These are phyloP conservation scores for Coniochaeta sp. DNA, from an alignment of 2,329 filamentous ascomycete species.

Conservation along the genomic window DNA sequence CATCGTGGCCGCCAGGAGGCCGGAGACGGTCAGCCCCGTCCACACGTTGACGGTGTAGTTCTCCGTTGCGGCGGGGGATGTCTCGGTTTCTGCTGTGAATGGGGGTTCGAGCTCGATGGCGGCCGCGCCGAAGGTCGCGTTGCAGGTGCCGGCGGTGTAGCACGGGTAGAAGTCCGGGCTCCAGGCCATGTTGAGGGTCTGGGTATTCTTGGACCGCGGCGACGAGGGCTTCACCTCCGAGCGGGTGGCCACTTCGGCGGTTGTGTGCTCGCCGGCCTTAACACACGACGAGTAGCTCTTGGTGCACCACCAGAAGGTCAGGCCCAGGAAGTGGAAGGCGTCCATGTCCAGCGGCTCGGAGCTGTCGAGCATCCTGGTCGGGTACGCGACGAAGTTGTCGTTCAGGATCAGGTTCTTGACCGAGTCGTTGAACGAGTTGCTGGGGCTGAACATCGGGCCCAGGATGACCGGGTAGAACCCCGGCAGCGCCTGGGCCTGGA, in stretches of 20 bases:
- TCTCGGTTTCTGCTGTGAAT: no score
- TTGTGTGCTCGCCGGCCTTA: conserved; percentile 4
- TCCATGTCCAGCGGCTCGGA: conserved; percentile 5
- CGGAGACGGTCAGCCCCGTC: conserved; percentile 8
- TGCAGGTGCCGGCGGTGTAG: conserved; percentile 10
- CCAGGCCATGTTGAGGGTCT: conserved; percentile 9
- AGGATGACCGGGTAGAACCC: conserved; percentile 9
- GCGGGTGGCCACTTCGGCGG: conserved; percentile 3
- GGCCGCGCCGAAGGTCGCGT: conserved; percentile 6
- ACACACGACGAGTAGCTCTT: conserved; percentile 11
- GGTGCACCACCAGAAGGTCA: conserved; percentile 13
- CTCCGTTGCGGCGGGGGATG: background rate
- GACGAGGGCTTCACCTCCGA: background rate
- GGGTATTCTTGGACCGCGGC: background rate
- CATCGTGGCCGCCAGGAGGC: conserved; percentile 7
- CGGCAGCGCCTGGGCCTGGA: conserved; percentile 4
- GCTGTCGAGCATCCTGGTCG: conserved; percentile 7
- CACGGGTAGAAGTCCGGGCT: conserved; percentile 7
- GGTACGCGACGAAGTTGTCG: conserved; percentile 14
- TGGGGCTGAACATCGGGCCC: conserved; percentile 5
- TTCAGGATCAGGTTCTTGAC: conserved; percentile 8
- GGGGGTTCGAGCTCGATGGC: conserved; percentile 3
- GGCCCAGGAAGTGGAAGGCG: conserved; percentile 12
- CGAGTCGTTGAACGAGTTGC: conserved; percentile 10
- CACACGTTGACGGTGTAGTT: conserved; percentile 10